Percentiles rank a stretch among this genome's conserved stretches.
Evolutionary conservation across 768 basidiomycete species (phyloP).

Genomic region (Trametes coccinea): DNA sequence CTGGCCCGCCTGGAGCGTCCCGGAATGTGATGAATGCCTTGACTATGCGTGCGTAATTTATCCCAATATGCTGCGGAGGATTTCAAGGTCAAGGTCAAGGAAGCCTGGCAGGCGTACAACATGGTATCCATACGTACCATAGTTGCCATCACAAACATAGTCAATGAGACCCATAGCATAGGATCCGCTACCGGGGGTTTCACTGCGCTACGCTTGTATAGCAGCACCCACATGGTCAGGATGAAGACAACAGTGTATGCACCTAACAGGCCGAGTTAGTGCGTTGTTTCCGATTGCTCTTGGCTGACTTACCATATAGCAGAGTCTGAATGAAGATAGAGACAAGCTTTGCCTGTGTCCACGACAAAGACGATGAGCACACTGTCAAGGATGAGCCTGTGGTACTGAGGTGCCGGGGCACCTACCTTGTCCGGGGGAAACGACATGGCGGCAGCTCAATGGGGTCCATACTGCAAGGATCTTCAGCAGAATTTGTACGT

Average conservation of each 20-base stretch:
- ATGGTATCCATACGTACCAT: slow-evolving; percentile 28
- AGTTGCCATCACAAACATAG: slow-evolving; percentile 35
- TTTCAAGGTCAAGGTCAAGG: no score
- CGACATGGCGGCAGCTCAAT: not conserved
- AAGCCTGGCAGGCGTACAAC: no score
- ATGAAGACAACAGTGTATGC: slow-evolving; percentile 8
- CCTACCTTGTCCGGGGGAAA: slow-evolving; percentile 7
- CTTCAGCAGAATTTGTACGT: no score
- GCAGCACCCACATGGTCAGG: slow-evolving; percentile 8
- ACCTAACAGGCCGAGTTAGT: not conserved
- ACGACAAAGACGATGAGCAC: not conserved
- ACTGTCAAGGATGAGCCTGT: no score
- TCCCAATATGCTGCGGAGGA: slow-evolving; percentile 36
- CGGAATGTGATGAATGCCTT: slow-evolving; percentile 36
- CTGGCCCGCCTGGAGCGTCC: slow-evolving; percentile 24
- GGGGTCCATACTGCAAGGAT: not conserved
- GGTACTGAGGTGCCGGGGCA: not conserved
- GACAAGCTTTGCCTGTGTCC: slow-evolving; percentile 3
- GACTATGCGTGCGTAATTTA: slow-evolving; percentile 39
- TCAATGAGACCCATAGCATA: slow-evolving; percentile 3
- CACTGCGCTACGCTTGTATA: not conserved
- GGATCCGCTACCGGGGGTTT: not conserved
- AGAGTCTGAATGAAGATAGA: slow-evolving; percentile 13
- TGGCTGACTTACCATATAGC: not conserved
- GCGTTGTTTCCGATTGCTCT: no score